Evolutionary conservation across 306 rosid genomes (phyloP).

Genomic region (Rosa multiflora): DNA sequence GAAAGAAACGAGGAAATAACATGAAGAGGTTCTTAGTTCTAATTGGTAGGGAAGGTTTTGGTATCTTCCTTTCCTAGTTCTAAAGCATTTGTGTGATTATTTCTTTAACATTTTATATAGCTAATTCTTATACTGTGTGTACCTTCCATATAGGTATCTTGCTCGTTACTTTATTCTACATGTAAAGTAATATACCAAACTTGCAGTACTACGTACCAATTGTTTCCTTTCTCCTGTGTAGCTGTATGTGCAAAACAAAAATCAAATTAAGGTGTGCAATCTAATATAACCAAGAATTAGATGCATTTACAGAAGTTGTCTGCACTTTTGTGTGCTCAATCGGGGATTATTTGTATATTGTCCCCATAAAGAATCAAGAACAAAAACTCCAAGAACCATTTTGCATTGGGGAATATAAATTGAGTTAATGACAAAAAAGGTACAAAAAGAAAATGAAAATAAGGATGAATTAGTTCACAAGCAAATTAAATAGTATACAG

Average conservation of each 20-base stretch:
- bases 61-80: conserved; percentile 81
- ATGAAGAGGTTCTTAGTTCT: conserved; percentile 35
- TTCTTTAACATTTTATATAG: neutral
- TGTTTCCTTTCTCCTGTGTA: conserved; percentile 8
- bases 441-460: neutral
- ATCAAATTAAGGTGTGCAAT: neutral
- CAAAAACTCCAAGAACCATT: neutral
- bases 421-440: neutral
- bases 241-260: neutral
- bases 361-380: neutral
- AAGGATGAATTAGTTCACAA: neutral
- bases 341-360: neutral
- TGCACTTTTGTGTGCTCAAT: neutral
- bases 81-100: conserved; percentile 40
- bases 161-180: conserved; percentile 1
- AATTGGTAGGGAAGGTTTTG: conserved; percentile 70
- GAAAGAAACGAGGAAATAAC: conserved; percentile 20
- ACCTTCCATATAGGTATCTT: conserved; percentile 31
- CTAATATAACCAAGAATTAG: conserved; percentile 1
- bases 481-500: neutral
- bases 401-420: neutral
- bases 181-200: conserved; percentile 59
- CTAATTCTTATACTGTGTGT: neutral
- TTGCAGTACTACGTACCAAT: conserved; percentile 32
- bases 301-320: conserved; percentile 1